A percentile compares a stretch with the other conserved stretches of the same genome.
Evolutionary conservation across 805 yeast genomes (phyloP).

Genomic region (Isabelozyma rhagii): DNA sequence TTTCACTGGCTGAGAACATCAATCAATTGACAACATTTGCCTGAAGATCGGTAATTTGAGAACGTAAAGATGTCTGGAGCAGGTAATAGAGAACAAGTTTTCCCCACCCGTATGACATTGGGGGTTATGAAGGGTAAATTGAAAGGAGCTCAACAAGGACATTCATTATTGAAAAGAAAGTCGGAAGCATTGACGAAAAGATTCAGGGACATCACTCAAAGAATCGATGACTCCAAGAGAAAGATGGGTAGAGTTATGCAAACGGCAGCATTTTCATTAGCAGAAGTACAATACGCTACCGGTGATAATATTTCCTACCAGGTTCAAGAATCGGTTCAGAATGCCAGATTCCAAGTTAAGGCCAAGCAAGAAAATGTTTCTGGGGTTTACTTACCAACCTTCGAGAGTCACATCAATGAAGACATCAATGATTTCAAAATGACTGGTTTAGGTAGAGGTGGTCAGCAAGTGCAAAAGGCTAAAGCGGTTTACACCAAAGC

Average conservation of each 20-base stretch:
- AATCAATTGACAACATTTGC: neutral
- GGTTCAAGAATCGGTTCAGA: constrained; percentile 89
- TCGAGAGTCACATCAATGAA: constrained; percentile 80
- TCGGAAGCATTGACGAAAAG: constrained; percentile 96
- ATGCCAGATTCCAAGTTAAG: constrained; percentile 84
- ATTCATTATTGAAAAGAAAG: constrained; percentile 87
- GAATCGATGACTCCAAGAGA: constrained; percentile 92
- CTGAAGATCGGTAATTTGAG: neutral
- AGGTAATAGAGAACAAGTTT: constrained; percentile 88
- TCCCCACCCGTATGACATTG: constrained; percentile 97
- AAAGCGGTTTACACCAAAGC: constrained; percentile 90
- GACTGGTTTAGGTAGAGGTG: constrained; percentile 98
- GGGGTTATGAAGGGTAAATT: constrained; percentile 92
- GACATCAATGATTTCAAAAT: constrained; percentile 89
- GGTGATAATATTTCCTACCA: constrained; percentile 95
- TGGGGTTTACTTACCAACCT: constrained; percentile 92
- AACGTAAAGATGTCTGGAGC: constrained; percentile 53
- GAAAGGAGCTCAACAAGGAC: constrained; percentile 97
- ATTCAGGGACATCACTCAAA: constrained; percentile 89
- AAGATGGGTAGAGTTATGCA: constrained; percentile 99
- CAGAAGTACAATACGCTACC: constrained; percentile 96
- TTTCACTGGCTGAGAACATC: neutral
- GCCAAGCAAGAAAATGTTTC: constrained; percentile 95
- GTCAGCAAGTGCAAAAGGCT: constrained; percentile 95
- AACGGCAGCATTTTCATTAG: constrained; percentile 94